Conservation (phyloP, 2,329 filamentous ascomycete genomes). For the Paraconiothyrium brasiliense region DNA sequence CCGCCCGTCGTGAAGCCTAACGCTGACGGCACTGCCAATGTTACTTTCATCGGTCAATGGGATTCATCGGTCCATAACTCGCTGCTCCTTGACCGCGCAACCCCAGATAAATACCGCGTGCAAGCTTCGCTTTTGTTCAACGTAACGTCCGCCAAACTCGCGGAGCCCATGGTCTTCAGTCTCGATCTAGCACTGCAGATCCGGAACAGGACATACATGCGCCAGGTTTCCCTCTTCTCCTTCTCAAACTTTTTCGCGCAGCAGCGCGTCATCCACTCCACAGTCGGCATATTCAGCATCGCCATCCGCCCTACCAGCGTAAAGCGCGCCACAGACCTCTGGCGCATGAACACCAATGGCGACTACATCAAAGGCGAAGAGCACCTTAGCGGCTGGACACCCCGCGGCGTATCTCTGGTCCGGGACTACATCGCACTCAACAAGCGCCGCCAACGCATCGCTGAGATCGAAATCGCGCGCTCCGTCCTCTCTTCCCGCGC, state of each 20-base stretch:
- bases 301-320: constrained; percentile 87
- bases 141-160: constrained; percentile 80
- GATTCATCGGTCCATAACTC: constrained; percentile 94
- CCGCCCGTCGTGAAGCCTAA: constrained; percentile 84
- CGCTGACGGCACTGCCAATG: constrained; percentile 86
- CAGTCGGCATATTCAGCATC: constrained; percentile 85
- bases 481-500: constrained; percentile 68
- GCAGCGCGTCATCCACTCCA: constrained; percentile 85
- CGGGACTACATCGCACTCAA: constrained; percentile 81
- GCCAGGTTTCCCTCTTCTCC: constrained; percentile 83
- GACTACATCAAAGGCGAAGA: constrained; percentile 98
- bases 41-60: constrained; percentile 92
- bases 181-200: constrained; percentile 85
- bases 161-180: constrained; percentile 88
- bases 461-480: constrained; percentile 81
- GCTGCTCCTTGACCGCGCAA: constrained; percentile 90
- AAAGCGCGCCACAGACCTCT: constrained; percentile 90
- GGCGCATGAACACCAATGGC: constrained; percentile 94
- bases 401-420: constrained; percentile 89
- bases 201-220: constrained; percentile 81
- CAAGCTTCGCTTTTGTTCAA: constrained; percentile 90
- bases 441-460: constrained; percentile 76
- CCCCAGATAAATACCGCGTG: constrained; percentile 90
- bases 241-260: constrained; percentile 76
- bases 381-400: constrained; percentile 82